A percentile compares a stretch with the other conserved stretches of the same genome.
These are phyloP conservation scores for Aspergillus pseudoviridinutans DNA, from an alignment of 2,329 filamentous ascomycete species.

Conservation along the genomic window DNA sequence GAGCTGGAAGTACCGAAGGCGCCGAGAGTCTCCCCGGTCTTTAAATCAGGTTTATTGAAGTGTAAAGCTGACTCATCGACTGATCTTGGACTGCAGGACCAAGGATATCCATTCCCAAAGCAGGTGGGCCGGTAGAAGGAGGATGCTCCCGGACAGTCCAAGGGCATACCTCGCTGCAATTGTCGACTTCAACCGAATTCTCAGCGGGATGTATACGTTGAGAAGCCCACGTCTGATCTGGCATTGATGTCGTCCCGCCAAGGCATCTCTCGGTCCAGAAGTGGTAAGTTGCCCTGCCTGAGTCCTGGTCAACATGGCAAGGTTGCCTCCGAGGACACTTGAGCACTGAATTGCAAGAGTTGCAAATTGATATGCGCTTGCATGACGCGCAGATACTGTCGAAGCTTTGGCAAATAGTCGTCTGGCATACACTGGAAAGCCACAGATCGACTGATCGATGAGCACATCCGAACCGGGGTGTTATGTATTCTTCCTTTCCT, in stretches of 20 bases:
- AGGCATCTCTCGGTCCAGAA: conserved; percentile 36
- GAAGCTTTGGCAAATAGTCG: conserved; percentile 31
- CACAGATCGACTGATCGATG: conserved; percentile 39
- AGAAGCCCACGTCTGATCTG: conserved; percentile 30
- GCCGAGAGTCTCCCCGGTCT: not conserved
- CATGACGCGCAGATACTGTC: conserved; percentile 33
- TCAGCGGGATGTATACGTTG: conserved; percentile 38
- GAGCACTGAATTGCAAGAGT: conserved; percentile 30
- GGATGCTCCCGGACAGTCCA: conserved; percentile 39
- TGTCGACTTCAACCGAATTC: conserved; percentile 29
- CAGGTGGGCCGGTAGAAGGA: conserved; percentile 28
- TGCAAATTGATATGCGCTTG: conserved; percentile 34
- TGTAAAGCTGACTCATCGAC: conserved; percentile 33
- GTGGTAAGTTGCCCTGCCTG: conserved; percentile 28
- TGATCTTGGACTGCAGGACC: conserved; percentile 28
- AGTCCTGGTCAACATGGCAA: conserved; percentile 18
- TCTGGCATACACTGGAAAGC: conserved; percentile 37
- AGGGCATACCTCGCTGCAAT: conserved; percentile 37
- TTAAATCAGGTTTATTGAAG: conserved; percentile 34
- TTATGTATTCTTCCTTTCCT: conserved; percentile 36
- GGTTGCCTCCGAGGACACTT: conserved; percentile 34
- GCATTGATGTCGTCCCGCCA: conserved; percentile 22
- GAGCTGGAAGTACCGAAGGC: not conserved
- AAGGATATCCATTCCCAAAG: conserved; percentile 31
- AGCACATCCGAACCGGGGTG: conserved; percentile 38